Evolutionary conservation across 805 yeast species (phyloP).

Genomic region (Debaryomyces hansenii): DNA sequence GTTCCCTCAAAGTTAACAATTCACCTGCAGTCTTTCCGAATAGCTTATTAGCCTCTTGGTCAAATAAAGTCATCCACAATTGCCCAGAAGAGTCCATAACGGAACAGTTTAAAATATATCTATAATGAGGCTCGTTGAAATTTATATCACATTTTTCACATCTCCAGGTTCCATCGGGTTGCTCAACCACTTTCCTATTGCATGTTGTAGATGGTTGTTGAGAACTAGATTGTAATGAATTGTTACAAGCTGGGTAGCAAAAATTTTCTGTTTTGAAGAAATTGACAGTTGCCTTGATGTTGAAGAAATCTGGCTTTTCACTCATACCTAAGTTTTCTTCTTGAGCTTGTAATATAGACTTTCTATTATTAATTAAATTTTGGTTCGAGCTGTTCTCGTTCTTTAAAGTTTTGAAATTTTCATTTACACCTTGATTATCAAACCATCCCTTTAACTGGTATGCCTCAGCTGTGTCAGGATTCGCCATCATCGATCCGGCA

Average conservation of each 20-base stretch:
- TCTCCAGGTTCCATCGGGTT: conserved; percentile 75
- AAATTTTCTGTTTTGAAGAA: conserved; percentile 73
- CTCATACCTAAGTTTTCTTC: conserved; percentile 67
- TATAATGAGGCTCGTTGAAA: conserved; percentile 67
- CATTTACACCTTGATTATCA: conserved; percentile 70
- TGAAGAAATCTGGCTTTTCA: conserved; percentile 79
- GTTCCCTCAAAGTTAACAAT: conserved; percentile 41
- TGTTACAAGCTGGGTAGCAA: conserved; percentile 86
- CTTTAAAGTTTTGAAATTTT: conserved; percentile 61
- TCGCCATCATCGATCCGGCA: conserved; percentile 69
- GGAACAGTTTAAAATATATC: conserved; percentile 76
- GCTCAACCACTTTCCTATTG: conserved; percentile 79
- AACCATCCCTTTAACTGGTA: conserved; percentile 93
- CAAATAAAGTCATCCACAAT: conserved; percentile 84
- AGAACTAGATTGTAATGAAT: conserved; percentile 34
- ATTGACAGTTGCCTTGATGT: conserved; percentile 70
- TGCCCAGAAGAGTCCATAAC: conserved; percentile 82
- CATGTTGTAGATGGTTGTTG: conserved; percentile 41
- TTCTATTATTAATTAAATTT: conserved; percentile 54
- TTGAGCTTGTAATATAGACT: conserved; percentile 64
- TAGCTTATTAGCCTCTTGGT: conserved; percentile 73
- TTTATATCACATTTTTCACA: conserved; percentile 87
- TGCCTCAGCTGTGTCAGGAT: conserved; percentile 90
- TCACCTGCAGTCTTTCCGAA: conserved; percentile 69
- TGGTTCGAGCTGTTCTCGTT: conserved; percentile 44